Percentiles rank a stretch among this genome's conserved stretches.
Evolutionary conservation across 2,329 filamentous ascomycete species (phyloP).

Genomic region (Diatrype stigma): DNA sequence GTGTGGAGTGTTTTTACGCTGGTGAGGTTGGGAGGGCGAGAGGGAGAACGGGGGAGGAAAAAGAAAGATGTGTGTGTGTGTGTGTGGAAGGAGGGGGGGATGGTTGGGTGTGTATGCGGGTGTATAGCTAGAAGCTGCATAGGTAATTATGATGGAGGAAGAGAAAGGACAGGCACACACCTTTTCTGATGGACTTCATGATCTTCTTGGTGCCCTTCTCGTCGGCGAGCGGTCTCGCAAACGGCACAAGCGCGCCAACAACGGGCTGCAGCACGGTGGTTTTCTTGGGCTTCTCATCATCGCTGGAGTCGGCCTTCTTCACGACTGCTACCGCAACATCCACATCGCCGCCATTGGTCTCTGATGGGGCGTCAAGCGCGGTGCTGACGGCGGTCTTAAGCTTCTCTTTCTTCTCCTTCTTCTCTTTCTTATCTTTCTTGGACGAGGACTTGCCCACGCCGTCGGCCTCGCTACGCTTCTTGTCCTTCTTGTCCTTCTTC

Average conservation of each 20-base stretch:
- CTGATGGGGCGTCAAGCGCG: slow-evolving; percentile 61
- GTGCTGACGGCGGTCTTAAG: slow-evolving; percentile 54
- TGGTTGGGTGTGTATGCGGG: background rate
- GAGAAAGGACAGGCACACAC: slow-evolving; percentile 33
- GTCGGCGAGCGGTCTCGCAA: slow-evolving; percentile 75
- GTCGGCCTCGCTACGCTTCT: slow-evolving; percentile 50
- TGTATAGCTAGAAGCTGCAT: background rate
- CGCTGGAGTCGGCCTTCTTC: too few relatives aligned
- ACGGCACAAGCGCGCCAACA: slow-evolving; percentile 68
- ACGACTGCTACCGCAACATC: slow-evolving; percentile 35
- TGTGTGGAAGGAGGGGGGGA: background rate
- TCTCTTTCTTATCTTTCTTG: slow-evolving; percentile 62
- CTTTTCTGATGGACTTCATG: slow-evolving; percentile 53
- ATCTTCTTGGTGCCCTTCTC: slow-evolving; percentile 69
- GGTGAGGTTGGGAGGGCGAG: too few relatives aligned
- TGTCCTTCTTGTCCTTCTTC: slow-evolving; percentile 56
- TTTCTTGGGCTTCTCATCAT: slow-evolving; percentile 43
- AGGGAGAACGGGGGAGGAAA: background rate
- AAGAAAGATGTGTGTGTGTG: too few relatives aligned
- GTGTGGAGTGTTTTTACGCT: too few relatives aligned
- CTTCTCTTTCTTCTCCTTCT: slow-evolving; percentile 69
- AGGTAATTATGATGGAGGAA: too few relatives aligned
- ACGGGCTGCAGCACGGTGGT: slow-evolving; percentile 40
- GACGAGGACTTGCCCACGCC: slow-evolving; percentile 54
- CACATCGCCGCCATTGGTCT: slow-evolving; percentile 48